Percentiles rank a stretch among this genome's conserved stretches.
Conservation (phyloP, 1,284 basidiomycete species). For the Puccinia hordei region DNA sequence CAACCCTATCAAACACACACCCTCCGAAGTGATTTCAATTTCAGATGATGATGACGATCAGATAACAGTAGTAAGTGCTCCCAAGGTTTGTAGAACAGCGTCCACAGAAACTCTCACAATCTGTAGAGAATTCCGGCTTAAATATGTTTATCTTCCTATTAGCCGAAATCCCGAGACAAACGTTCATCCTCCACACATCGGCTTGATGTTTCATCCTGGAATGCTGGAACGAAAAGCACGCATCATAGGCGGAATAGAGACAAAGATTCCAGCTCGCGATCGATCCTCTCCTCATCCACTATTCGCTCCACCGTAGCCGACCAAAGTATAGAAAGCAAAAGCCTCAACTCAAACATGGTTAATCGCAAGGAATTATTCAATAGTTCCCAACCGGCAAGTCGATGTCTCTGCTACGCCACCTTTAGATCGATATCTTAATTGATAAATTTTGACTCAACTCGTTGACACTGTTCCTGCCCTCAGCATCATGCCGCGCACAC, state of each 20-base stretch:
- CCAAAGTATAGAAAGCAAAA: not conserved
- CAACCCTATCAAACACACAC: not conserved
- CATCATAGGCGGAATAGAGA: not conserved
- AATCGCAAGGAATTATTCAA: not conserved
- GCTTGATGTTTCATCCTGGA: constrained; percentile 22
- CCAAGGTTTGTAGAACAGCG: not conserved
- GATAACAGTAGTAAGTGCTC: not conserved
- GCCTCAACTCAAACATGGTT: not conserved
- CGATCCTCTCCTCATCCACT: constrained; percentile 10
- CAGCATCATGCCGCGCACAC: not conserved
- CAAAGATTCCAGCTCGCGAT: constrained; percentile 1
- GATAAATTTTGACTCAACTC: not conserved
- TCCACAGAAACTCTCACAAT: not conserved
- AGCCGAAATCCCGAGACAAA: not conserved
- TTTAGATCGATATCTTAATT: not conserved
- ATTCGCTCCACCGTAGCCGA: not conserved
- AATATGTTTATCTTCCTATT: not conserved
- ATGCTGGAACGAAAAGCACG: not conserved
- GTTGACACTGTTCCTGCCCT: not conserved
- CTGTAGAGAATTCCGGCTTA: not conserved
- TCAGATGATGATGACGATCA: not conserved
- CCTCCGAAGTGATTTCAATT: not conserved
- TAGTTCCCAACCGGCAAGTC: not conserved
- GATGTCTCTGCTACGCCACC: too few species aligned
- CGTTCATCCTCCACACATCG: not conserved